A percentile compares a stretch with the other conserved stretches of the same genome.
These are phyloP conservation scores for Sporobolomyces pararoseus DNA, from an alignment of 768 basidiomycete genomes.

Conservation along the genomic window DNA sequence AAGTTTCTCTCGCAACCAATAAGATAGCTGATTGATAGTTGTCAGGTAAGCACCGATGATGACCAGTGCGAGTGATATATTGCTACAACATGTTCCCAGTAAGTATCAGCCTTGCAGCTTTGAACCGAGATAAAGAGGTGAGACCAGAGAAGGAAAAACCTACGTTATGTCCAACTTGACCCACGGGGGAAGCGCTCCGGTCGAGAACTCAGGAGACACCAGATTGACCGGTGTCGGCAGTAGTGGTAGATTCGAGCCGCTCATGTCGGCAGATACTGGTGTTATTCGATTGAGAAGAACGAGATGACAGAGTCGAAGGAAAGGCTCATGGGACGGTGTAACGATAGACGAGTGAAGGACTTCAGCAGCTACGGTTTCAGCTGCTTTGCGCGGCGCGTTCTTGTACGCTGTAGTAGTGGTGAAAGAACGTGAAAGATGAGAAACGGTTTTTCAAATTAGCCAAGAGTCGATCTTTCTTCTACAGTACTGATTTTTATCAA, in stretches of 20 bases:
- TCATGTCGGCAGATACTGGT: constrained; percentile 15
- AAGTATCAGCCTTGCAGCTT: too few species aligned
- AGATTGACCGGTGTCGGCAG: neutral
- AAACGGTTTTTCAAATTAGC: too few species aligned
- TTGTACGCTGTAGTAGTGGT: too few species aligned
- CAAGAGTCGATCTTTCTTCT: too few species aligned
- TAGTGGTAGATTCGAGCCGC: neutral
- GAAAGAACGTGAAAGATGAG: too few species aligned
- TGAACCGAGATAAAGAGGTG: too few species aligned
- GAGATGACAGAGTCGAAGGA: neutral
- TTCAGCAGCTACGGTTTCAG: neutral
- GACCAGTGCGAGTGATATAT: constrained; percentile 47
- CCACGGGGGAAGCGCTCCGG: constrained; percentile 33
- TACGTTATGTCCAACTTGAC: constrained; percentile 47
- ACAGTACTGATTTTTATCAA: too few species aligned
- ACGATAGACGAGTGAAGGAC: too few species aligned
- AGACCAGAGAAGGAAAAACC: neutral
- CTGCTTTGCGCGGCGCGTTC: too few species aligned
- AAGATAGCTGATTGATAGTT: constrained; percentile 48
- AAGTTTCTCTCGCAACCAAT: constrained; percentile 50
- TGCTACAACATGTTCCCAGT: too few species aligned
- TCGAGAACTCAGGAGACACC: neutral
- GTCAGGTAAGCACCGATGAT: constrained; percentile 47
- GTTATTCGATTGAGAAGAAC: constrained; percentile 21
- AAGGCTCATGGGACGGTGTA: neutral